Base-by-base conservation (phyloP, 257 asterid genomes). In the Jasminum sambac region DNA sequence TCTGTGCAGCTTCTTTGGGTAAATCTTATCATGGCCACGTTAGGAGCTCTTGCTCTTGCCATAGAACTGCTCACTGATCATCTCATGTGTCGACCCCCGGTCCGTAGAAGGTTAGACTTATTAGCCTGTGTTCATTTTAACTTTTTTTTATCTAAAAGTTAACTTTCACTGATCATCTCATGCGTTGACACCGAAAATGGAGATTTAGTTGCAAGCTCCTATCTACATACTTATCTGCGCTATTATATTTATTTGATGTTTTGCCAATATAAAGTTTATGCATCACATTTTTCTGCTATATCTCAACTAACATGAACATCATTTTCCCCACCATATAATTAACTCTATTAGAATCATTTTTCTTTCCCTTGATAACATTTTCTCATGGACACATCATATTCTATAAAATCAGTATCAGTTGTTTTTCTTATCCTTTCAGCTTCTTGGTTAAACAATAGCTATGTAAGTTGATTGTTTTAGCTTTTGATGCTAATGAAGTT, bases 11-110 rank as follows among this genome's bases (percentile, higher is more conserved):
- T 94, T 69, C 99, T 94, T 36, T 94, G 99, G 99, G 99, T 94
- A 46, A 94, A 94, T 82, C 97, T 94, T 61, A 94, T 94, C 67
- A 94, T 94, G 99, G 99, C 91, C 77, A 94, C 99, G 23, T 86
- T 94, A 21, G 99, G 99, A 44, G 99, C 99, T 30, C 96, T 94
- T 52, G 99, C 99, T 61, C 84, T 94, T 66, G 99, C 97, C 52
- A 94, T 97, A 0, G 99, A 94, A 65, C 91, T 93, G 75, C 97
- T 97, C 36, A 94, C 99, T 1, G 96, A 94, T 80, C 96, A 94
- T 77, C 92, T 94, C 74, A 94, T 94, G 99, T 76, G 44, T 12
- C 82, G 96, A 79, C 39, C 85, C 65, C 99, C 99, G 8, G 99
- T 94, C 72, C 96, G 99, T 77, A 84, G 97, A 88, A 91, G 96